These are phyloP conservation scores for Akanthomyces lecanii DNA, from an alignment of 2,329 filamentous ascomycete species.

Conservation along the genomic window DNA sequence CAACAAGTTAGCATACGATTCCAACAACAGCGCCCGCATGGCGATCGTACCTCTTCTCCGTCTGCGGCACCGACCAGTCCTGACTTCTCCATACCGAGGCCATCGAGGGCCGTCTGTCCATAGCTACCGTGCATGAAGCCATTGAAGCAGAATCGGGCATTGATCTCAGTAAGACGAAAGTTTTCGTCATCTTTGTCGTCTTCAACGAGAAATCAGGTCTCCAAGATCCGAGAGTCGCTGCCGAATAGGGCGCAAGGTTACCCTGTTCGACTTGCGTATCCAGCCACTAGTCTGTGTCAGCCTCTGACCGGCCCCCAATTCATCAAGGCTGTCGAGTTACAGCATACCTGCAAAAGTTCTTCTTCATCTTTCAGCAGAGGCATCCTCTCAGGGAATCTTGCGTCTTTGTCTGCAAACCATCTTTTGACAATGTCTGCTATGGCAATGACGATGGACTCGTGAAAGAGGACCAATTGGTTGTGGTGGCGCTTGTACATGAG, in stretches of 20 bases:
- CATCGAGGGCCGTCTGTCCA: conserved; percentile 29
- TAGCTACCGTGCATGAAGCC: conserved; percentile 30
- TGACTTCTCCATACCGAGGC: conserved; percentile 15
- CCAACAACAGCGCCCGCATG: neutral
- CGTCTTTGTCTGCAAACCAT: neutral
- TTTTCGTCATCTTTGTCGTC: conserved; percentile 23
- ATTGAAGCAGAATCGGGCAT: conserved; percentile 39
- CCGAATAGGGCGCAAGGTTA: neutral
- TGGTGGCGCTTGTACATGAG: conserved; percentile 5
- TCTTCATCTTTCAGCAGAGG: neutral
- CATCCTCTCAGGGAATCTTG: neutral
- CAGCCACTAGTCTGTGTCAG: conserved; percentile 18
- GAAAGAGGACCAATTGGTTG: neutral
- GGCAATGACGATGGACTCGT: neutral
- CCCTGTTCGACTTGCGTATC: conserved; percentile 15
- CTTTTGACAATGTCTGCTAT: neutral
- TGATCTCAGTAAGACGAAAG: conserved; percentile 37
- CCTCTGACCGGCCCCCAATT: neutral
- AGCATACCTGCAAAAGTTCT: neutral
- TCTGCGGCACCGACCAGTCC: conserved; percentile 25
- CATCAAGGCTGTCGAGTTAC: neutral
- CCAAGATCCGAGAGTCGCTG: conserved; percentile 29
- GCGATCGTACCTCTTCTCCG: conserved; percentile 22
- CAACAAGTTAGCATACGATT: neutral
- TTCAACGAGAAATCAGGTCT: conserved; percentile 37